Base-by-base conservation (phyloP, 768 basidiomycete genomes). In the Rhizopogon vulgaris region DNA sequence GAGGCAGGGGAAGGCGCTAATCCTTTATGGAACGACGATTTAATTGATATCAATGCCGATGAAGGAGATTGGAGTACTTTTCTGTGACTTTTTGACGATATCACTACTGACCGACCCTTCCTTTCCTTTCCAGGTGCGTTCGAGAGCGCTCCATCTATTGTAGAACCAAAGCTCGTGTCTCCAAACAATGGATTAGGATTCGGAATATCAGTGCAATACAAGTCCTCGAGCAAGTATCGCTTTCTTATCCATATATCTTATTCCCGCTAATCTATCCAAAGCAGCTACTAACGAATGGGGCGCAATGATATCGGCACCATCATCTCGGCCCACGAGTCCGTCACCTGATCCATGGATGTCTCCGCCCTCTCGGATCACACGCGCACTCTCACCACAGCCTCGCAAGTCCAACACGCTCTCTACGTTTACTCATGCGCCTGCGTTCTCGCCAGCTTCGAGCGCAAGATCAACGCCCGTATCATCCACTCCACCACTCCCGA, bases 21-120 rank as follows among this genome's bases (percentile, higher is more conserved):
- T 61, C 78, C 78, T 0, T 91, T 89, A 90, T 87, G 83, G 1
- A 75, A 69, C 42, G 84, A 79, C 7, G 90, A 97, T 66, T 67
- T 97, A 52, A 95, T 97, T 65, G 94, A 99, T 62, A 84, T 97
- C 4, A 85, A 93, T 61, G 93, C 90, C 0, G 94, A 98, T 60
- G 80, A 84, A 24, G 94, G 85, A 60, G 95, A 97, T 63, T 99
- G 94, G 94, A 88, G 94, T 90, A 64, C 63, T 85, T 76, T 34
- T 3, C 11, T 52, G 17, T 34, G n/a, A 37, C 41, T 41, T 32
- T 51, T 41, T 24, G 8, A 22, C 18, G 18, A 24, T 24, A 9
- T 46, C 45, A 34, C 14, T 9, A 6, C 11, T 2, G 2, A 37
- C 1, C 39, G 50, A 18, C 38, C 3, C 5, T 6, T 15, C 28